These are phyloP conservation scores for Ceratobasidium papillatum DNA, from an alignment of 1,284 basidiomycete genomes.

Conservation along the genomic window DNA sequence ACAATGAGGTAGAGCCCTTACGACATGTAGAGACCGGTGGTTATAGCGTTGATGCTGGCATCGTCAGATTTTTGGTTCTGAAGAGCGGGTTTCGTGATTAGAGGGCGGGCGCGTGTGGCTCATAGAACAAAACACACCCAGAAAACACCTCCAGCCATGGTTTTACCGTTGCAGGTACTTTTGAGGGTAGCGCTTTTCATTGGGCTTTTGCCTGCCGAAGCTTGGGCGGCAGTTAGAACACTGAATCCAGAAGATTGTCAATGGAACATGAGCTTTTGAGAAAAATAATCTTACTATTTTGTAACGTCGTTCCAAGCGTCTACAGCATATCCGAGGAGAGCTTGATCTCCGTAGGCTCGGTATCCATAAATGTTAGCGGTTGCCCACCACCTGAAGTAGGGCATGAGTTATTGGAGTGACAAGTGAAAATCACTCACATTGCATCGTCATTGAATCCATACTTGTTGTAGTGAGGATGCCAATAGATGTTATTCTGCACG, in stretches of 20 bases:
- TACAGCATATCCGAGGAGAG: constrained; percentile 56
- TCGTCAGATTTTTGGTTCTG: constrained; percentile 14
- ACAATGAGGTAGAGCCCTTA: not conserved
- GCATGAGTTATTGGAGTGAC: constrained; percentile 3
- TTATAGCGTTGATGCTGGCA: constrained; percentile 47
- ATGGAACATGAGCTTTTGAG: not conserved
- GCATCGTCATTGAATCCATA: constrained; percentile 58
- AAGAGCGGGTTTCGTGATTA: too few species aligned
- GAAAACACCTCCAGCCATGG: constrained; percentile 64
- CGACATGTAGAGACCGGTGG: constrained; percentile 47
- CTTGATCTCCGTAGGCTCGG: constrained; percentile 57
- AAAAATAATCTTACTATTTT: constrained; percentile 54
- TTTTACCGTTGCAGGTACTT: constrained; percentile 59
- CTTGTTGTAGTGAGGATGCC: constrained; percentile 38
- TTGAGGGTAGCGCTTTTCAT: constrained; percentile 56
- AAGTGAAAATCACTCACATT: constrained; percentile 49
- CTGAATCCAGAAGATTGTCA: constrained; percentile 41
- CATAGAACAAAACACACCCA: constrained; percentile 59
- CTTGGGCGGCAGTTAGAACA: constrained; percentile 56
- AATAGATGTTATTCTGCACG: constrained; percentile 34
- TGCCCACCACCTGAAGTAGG: constrained; percentile 60
- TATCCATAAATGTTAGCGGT: constrained; percentile 60
- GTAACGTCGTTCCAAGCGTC: constrained; percentile 61
- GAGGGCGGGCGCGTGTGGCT: too few species aligned
- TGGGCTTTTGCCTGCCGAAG: constrained; percentile 52